Percentiles rank a stretch among this genome's conserved stretches.
phyloP scores from a whole-genome alignment of 148 eudicot species.

The Rhododendron ovatum region DNA sequence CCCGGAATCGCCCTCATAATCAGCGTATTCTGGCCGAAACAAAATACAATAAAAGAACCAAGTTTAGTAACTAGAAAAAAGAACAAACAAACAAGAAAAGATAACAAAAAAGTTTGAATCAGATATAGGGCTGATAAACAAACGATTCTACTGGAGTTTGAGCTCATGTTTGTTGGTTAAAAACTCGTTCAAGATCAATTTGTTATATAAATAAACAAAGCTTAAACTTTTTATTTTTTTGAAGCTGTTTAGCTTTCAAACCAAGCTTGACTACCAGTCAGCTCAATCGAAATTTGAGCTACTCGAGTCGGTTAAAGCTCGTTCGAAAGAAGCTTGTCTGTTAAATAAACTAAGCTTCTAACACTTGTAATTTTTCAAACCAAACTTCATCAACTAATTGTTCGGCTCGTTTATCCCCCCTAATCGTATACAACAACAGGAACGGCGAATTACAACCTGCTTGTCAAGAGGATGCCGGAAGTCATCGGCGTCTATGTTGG shows the following conservation, averaged over 20 bases:
- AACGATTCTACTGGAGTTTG: neutral
- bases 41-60: neutral
- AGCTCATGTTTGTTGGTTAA: neutral
- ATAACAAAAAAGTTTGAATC: neutral
- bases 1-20: constrained; percentile 90
- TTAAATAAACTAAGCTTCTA: neutral
- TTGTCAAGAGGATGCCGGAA: constrained; percentile 90
- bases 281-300: neutral
- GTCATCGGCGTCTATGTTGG: constrained; percentile 83
- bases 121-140: neutral
- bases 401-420: neutral
- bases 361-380: neutral
- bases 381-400: neutral
- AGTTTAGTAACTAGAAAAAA: neutral
- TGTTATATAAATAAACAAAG: neutral
- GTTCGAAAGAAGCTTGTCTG: neutral
- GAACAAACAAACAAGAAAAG: neutral
- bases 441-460: constrained; percentile 44
- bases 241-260: neutral
- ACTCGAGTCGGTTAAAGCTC: neutral
- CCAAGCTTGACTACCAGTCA: neutral
- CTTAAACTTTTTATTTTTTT: neutral
- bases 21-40: constrained; percentile 60
- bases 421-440: neutral
- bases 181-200: neutral